Conservation (phyloP, 768 basidiomycete genomes). For the Postia placenta region DNA sequence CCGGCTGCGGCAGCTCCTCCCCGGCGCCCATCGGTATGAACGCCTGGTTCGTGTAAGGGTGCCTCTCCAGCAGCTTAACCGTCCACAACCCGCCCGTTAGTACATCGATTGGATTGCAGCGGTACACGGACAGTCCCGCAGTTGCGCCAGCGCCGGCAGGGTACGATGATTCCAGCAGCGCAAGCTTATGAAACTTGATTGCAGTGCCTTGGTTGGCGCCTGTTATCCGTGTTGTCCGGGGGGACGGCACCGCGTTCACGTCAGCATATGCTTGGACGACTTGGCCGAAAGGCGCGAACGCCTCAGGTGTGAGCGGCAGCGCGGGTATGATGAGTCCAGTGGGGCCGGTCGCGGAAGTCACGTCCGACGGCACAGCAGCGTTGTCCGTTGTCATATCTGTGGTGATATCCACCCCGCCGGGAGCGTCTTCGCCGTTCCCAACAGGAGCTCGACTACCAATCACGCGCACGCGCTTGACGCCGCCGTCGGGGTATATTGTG, state of each 20-base stretch:
- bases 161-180: conserved; percentile 65
- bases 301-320: conserved; percentile 74
- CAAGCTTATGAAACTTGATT: conserved; percentile 87
- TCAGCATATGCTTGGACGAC: conserved; percentile 86
- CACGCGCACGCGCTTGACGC: conserved; percentile 87
- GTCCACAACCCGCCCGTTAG: conserved; percentile 43
- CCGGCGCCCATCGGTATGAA: conserved; percentile 87
- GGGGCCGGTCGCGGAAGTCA: neutral
- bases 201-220: conserved; percentile 88
- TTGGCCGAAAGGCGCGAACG: conserved; percentile 83
- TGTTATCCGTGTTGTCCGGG: conserved; percentile 66
- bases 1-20: conserved; percentile 43
- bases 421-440: conserved; percentile 3
- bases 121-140: conserved; percentile 75
- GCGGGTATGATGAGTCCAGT: conserved; percentile 36
- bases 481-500: conserved; percentile 93
- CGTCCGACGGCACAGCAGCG: neutral
- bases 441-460: conserved; percentile 55
- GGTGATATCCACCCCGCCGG: conserved; percentile 5
- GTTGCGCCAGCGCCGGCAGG: conserved; percentile 50
- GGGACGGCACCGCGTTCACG: conserved; percentile 48
- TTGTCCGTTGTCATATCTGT: conserved; percentile 2
- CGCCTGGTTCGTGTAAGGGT: conserved; percentile 84
- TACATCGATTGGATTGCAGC: conserved; percentile 58
- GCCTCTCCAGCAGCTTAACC: conserved; percentile 79